Percentiles rank a stretch among this genome's conserved stretches.
These are phyloP conservation scores for Metschnikowia hibisci DNA, from an alignment of 805 yeast species.

Conservation along the genomic window DNA sequence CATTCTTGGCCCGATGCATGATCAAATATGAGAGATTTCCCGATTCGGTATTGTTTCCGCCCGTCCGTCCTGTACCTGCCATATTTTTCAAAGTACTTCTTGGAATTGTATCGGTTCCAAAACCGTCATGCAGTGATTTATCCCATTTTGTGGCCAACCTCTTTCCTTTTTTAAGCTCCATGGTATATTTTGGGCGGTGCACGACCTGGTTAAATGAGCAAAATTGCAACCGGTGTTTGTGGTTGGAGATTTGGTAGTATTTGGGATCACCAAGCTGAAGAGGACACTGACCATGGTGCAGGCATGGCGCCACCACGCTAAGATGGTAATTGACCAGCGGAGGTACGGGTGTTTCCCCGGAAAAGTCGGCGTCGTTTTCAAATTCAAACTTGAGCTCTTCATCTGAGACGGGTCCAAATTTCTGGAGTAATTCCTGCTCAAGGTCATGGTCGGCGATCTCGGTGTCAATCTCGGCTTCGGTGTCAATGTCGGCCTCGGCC, in stretches of 20 bases:
- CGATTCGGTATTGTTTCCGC: conserved; percentile 64
- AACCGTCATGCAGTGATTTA: conserved; percentile 48
- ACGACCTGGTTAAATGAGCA: conserved; percentile 72
- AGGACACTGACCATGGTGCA: conserved; percentile 86
- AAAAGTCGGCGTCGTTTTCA: conserved; percentile 33
- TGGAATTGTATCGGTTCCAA: conserved; percentile 43
- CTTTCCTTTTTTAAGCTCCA: conserved; percentile 83
- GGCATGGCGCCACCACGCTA: conserved; percentile 80
- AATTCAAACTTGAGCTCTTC: conserved; percentile 48
- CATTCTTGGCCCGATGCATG: conserved; percentile 54
- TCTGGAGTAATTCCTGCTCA: conserved; percentile 31
- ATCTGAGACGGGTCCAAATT: conserved; percentile 40
- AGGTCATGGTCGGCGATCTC: conserved; percentile 10
- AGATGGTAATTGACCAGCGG: conserved; percentile 48
- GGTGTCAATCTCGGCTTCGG: conserved; percentile 6
- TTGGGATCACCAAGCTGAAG: conserved; percentile 74
- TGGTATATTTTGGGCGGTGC: conserved; percentile 70
- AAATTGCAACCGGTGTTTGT: conserved; percentile 60
- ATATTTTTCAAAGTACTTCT: conserved; percentile 32
- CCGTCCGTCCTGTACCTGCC: conserved; percentile 76
- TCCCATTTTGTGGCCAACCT: conserved; percentile 72
- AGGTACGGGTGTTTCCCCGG: conserved; percentile 15
- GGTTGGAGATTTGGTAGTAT: conserved; percentile 53
- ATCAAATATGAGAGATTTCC: conserved; percentile 74
- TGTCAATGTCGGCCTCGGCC: conserved; percentile 16